Evolutionary conservation across 176 grass and related monocot species (phyloP), one percentile per base, ranked within the genome.

Genomic region (Oryza rufipogon): DNA sequence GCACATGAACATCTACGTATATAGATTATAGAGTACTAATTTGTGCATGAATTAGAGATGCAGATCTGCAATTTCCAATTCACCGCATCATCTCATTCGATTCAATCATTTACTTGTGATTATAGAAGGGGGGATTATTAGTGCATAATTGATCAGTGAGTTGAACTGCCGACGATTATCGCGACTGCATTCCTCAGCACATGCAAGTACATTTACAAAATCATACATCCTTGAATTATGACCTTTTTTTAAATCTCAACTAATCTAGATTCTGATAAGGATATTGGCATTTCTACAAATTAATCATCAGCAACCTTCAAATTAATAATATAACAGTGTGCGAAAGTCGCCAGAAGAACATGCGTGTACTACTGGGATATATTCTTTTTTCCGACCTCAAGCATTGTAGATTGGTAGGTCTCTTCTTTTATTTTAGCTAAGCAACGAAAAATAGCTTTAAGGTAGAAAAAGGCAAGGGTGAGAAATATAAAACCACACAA

Each of bases 291-390:
- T 41, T 41, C 39, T 34, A 16, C 58, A 46, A 70, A 86, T 78
- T 38, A 14, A 82, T 82, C 58, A 9, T 74, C 77, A 11, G 16
- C 26, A 82, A 68, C 42, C 68, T 60, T 74, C 66, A 86, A 73
- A 90, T 86, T 73, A 36, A 14, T 47, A 25, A 63, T 75, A 64
- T 81, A 19, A 15, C 34, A 15, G 32, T n/a, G 41, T 3, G 54
- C 7, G 16, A 0, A 81, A 77, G 83, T 90, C 73, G 73, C 86
- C 67, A 86, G 72, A 86, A 34, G 54, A 85, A 77, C 64, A 80
- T 73, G 78, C 54, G 17, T 11, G 17, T 20, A 3, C 20, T 23
- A 63, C 56, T 23, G 17, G 58, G 58, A 63, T 63, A 63, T 63
- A 63, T 63, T 23, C 20, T 63, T n/a, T n/a, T n/a, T 23, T 23